phyloP scores from a whole-genome alignment of 768 basidiomycete genomes.

The Leccinellum albellum region DNA sequence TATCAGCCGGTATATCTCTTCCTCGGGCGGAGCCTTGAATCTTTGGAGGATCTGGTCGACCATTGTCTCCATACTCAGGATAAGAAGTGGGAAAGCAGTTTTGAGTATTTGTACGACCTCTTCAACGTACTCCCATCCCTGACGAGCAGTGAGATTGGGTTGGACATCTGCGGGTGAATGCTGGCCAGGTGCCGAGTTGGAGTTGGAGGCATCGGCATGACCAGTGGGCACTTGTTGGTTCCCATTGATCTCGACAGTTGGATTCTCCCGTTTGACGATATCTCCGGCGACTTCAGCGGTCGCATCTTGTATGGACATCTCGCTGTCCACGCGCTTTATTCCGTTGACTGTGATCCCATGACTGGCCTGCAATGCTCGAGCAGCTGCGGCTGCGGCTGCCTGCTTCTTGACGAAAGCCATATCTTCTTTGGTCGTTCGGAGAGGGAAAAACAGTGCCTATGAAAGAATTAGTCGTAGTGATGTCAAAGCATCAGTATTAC shows the following conservation, averaged over 20 bases:
- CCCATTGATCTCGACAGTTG: constrained; percentile 19
- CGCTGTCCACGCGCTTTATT: constrained; percentile 30
- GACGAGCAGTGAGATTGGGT: constrained; percentile 43
- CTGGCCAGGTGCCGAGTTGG: constrained; percentile 11
- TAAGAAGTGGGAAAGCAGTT: constrained; percentile 91
- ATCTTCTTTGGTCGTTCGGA: constrained; percentile 82
- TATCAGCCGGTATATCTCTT: constrained; percentile 90
- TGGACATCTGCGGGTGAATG: constrained; percentile 18
- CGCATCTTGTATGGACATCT: constrained; percentile 28
- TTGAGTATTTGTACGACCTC: constrained; percentile 92
- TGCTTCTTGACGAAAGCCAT: constrained; percentile 48
- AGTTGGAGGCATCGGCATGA: constrained; percentile 17
- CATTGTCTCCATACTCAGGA: constrained; percentile 94
- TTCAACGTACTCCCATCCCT: constrained; percentile 87
- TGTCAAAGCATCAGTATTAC: constrained; percentile 19
- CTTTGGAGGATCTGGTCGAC: constrained; percentile 89
- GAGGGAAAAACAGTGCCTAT: constrained; percentile 91
- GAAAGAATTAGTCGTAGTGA: constrained; percentile 6
- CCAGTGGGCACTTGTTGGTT: constrained; percentile 18
- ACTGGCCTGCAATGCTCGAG: constrained; percentile 35
- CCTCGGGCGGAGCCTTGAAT: constrained; percentile 86
- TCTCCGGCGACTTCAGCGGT: constrained; percentile 27
- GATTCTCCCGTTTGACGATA: constrained; percentile 22
- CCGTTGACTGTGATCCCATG: constrained; percentile 23
- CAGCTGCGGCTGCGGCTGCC: constrained; percentile 32